These are phyloP conservation scores for Scopulariopsis brevicaulis DNA, from an alignment of 2,329 filamentous ascomycete species.

Conservation along the genomic window DNA sequence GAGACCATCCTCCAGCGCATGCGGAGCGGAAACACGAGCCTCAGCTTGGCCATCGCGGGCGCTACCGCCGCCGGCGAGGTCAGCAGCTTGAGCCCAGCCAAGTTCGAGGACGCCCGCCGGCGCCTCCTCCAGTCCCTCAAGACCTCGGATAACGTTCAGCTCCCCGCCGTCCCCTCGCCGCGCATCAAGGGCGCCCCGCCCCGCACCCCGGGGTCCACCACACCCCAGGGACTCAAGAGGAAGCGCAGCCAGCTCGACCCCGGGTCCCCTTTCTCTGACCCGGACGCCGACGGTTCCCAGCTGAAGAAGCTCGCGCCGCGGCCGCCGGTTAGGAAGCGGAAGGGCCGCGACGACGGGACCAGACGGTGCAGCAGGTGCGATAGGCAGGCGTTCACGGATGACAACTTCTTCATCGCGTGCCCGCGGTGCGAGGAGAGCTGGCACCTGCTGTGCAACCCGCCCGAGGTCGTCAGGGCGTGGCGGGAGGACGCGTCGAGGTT, in stretches of 20 bases:
- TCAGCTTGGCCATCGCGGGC: slow-evolving; percentile 6
- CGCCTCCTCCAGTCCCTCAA: slow-evolving; percentile 7
- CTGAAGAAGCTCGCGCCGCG: slow-evolving; percentile 3
- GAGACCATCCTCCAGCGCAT: slow-evolving; percentile 17
- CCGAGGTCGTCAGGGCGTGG: slow-evolving; percentile 8
- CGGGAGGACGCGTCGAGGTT: slow-evolving; percentile 5
- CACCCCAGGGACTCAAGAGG: background rate
- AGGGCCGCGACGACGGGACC: slow-evolving; percentile 6
- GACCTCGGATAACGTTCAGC: slow-evolving; percentile 2
- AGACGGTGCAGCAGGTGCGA: slow-evolving; percentile 11
- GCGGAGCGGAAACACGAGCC: slow-evolving; percentile 3
- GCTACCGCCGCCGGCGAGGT: background rate
- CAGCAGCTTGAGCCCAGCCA: background rate
- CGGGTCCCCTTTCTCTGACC: slow-evolving; percentile 1
- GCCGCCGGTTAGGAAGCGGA: slow-evolving; percentile 7
- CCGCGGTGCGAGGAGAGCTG: slow-evolving; percentile 11
- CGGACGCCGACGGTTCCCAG: background rate
- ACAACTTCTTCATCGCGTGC: slow-evolving; percentile 13
- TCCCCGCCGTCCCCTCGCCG: background rate
- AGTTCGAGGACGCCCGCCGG: slow-evolving; percentile 7
- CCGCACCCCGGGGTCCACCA: background rate
- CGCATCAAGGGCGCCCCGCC: slow-evolving; percentile 1
- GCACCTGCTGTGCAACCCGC: slow-evolving; percentile 14
- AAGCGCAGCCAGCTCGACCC: slow-evolving; percentile 1
- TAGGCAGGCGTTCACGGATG: slow-evolving; percentile 8